Evolutionary conservation across 106 monocot species (phyloP).

Genomic region (Xerophyta viscosa): DNA sequence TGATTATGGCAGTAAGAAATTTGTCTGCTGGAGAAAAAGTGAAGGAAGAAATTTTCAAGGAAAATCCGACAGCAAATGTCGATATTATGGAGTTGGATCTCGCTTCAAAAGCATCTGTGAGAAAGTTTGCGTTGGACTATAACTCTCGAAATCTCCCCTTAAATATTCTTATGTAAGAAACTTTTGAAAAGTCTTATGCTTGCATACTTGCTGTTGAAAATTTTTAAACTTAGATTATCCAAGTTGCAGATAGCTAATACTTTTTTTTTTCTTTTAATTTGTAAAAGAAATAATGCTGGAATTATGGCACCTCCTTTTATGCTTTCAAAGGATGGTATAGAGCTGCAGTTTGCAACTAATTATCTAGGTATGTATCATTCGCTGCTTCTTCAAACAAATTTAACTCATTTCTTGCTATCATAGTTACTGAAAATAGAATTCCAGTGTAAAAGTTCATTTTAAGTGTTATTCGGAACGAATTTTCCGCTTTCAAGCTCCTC

Average conservation of each 20-base stretch:
- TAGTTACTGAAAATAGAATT: no score
- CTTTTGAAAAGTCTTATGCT: background rate
- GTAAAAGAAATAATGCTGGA: slow-evolving; percentile 8
- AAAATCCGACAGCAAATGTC: slow-evolving; percentile 3
- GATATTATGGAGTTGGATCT: slow-evolving; percentile 7
- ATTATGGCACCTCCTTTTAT: slow-evolving; percentile 5
- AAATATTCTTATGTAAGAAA: slow-evolving; percentile 8
- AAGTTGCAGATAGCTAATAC: background rate
- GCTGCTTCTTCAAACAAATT: no score
- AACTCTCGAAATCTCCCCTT: slow-evolving; percentile 5
- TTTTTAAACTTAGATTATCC: background rate
- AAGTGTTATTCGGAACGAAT: no score
- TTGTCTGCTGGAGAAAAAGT: background rate
- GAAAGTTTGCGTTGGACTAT: slow-evolving; percentile 1
- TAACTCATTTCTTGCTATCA: no score
- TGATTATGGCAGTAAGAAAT: slow-evolving; percentile 7
- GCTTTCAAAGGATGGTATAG: slow-evolving; percentile 12
- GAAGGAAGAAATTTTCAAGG: background rate
- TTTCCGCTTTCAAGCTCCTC: no score
- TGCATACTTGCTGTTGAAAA: background rate
- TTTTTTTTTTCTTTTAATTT: background rate
- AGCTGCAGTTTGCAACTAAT: slow-evolving; percentile 16
- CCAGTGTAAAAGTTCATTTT: no score
- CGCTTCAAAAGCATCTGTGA: slow-evolving; percentile 4
- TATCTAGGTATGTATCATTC: background rate